Evolutionary conservation across 192 early-diverging fungal species (phyloP), one percentile per base, ranked within the genome.

Genomic region (Coemansia sp.): DNA sequence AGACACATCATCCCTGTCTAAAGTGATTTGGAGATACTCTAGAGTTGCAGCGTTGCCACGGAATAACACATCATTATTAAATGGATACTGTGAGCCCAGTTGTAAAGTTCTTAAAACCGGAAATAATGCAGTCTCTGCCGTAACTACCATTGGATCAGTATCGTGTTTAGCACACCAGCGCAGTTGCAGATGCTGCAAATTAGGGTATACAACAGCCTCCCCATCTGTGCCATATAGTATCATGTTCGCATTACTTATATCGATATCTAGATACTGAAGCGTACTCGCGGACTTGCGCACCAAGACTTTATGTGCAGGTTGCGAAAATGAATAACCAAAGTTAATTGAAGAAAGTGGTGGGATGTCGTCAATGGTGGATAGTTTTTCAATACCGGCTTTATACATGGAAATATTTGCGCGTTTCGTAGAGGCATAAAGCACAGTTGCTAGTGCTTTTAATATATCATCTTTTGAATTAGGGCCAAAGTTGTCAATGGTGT

Each of bases 11-110:
- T 31, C 13, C 0, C 11, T 29, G 3, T 57, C 27, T 0, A 57
- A 12, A 29, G 3, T 2, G 11, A 57, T 9, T 3, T 15, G 2
- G 3, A 67, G 15, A 16, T 36, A 36, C 36, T 67, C 65, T 7
- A 67, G 65, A 5, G 50, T 67, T 9, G 36, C 33, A 22, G 18
- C 13, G 36, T 67, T 67, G 15, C 50, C 65, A 12, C 65, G 65
- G 34, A 67, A 67, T 15, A 67, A 9, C 8, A 53, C 50, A 55
- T 67, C 65, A 33, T 67, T 34, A 12, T 34, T n/a, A 13, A 55
- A 67, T 33, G 33, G 33, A 36, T 67, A 55, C 18, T 13, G 5
- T 10, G 20, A 9, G 3, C 40, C 34, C 1, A 49, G 33, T 20
- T 4, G 20, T 31, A 67, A n/a, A 2, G 31, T 33, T 11, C 36